phyloP scores from a whole-genome alignment of 345 rosid species.

The Abelmoschus esculentus region DNA sequence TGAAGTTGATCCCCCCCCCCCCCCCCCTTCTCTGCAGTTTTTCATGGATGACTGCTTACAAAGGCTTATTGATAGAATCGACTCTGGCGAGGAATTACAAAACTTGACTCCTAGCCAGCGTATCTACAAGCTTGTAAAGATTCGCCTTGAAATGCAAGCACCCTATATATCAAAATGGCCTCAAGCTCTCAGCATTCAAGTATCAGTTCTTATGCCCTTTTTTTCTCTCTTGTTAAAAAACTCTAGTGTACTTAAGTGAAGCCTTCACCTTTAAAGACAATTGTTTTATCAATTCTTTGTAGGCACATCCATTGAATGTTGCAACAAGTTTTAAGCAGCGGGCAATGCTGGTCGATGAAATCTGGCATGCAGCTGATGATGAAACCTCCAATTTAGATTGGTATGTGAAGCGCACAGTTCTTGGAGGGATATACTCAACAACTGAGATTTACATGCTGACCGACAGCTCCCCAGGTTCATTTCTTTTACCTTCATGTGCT shows the following conservation, averaged over 20 bases:
- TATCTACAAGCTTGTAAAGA: constrained; percentile 57
- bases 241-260: background rate
- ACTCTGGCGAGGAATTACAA: constrained; percentile 46
- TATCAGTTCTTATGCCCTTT: constrained; percentile 8
- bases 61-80: constrained; percentile 61
- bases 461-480: constrained; percentile 75
- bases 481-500: constrained; percentile 1
- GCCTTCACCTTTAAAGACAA: background rate
- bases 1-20: background rate
- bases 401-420: constrained; percentile 80
- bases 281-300: background rate
- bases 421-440: constrained; percentile 92
- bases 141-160: constrained; percentile 81
- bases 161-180: constrained; percentile 93
- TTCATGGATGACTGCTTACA: constrained; percentile 89
- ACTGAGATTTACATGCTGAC: constrained; percentile 94
- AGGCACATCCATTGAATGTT: constrained; percentile 82
- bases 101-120: constrained; percentile 57
- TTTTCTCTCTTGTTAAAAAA: background rate
- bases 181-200: constrained; percentile 94
- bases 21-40: constrained; percentile 59
- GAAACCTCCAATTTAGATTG: constrained; percentile 72
- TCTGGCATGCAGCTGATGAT: constrained; percentile 78
- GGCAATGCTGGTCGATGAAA: constrained; percentile 81
- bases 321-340: constrained; percentile 84